Percentiles rank a stretch among this genome's conserved stretches.
Evolutionary conservation across 768 basidiomycete species (phyloP).

Genomic region (Agrocybe praecox): DNA sequence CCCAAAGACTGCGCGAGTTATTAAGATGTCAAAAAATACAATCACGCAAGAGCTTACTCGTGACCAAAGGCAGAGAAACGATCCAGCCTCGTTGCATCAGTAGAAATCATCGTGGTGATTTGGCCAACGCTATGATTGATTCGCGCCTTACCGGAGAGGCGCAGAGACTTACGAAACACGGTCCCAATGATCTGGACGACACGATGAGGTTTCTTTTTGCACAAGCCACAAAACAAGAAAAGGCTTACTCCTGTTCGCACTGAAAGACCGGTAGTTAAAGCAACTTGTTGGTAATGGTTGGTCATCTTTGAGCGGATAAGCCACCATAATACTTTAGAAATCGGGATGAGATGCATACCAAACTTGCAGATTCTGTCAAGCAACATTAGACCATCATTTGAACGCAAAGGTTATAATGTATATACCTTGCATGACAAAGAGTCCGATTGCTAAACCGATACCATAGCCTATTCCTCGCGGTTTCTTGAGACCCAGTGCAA

Average conservation of each 20-base stretch:
- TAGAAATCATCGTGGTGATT: conserved; percentile 72
- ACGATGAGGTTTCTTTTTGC: not conserved
- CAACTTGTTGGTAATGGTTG: conserved; percentile 48
- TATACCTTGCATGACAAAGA: conserved; percentile 64
- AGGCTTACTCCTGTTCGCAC: conserved; percentile 47
- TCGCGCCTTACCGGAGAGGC: conserved; percentile 62
- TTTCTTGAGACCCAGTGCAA: conserved; percentile 22
- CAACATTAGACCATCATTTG: not conserved
- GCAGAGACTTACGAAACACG: conserved; percentile 69
- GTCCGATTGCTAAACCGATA: conserved; percentile 56
- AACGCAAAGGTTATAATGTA: conserved; percentile 8
- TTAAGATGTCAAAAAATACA: not conserved
- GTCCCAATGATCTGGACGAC: conserved; percentile 37
- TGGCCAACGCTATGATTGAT: conserved; percentile 62
- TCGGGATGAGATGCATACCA: conserved; percentile 28
- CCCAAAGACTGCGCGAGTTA: conserved; percentile 49
- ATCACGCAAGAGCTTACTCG: conserved; percentile 31
- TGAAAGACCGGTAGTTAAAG: conserved; percentile 48
- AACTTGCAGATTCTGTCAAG: conserved; percentile 39
- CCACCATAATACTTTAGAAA: not conserved
- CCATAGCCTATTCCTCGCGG: conserved; percentile 62
- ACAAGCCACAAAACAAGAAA: not conserved
- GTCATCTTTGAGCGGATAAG: conserved; percentile 29
- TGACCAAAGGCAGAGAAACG: conserved; percentile 45
- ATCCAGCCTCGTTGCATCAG: conserved; percentile 62